Evolutionary conservation across 164 flowering plant species (phyloP), one percentile per base, ranked within the genome.

Genomic region (Aristolochia fimbriata): DNA sequence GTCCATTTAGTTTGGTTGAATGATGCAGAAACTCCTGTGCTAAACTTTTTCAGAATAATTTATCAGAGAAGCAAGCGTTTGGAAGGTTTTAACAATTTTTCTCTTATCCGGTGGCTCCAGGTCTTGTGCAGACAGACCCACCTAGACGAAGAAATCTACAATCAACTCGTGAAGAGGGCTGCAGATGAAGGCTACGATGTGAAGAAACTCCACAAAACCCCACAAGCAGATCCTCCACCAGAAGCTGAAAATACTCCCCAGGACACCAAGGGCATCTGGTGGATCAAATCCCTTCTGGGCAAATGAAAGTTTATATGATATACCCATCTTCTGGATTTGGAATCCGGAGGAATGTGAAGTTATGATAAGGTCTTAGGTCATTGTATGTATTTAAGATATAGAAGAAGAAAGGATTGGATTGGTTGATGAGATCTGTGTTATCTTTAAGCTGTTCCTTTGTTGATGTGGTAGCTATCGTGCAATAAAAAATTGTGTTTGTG

Each of bases 231-330:
- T 31, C 73, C 96, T 54, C 96, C 96, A 15, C 97, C 96, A 2
- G 85, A 77, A 58, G 66, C 49, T 14, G 87, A 78, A 3, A 72
- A 73, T 30, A 76, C 74, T 23, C 78, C 88, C 20, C 58, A 78
- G 53, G 96, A 86, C 74, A 79, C 82, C 59, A 86, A 81, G 65
- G 96, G 96, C 64, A 54, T 85, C n/a, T 91, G 95, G 95, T 91
- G 96, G 96, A 45, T 91, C 73, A 91, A 87, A 71, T 91, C 98
- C 55, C 19, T 91, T 20, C 53, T 91, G 0, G 96, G 98, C 8
- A 86, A 74, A 37, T 37, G 43, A 37, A n/a, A 37, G 43, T 7
- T 37, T 37, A 10, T 3, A 69, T n/a, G n/a, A 85, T 78, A 65
- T 57, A 31, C 21, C 11, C 52, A 49, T 49, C 52, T 16, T n/a